phyloP scores from a whole-genome alignment of 2,329 filamentous ascomycete genomes.

The Aspergillus neoniger region DNA sequence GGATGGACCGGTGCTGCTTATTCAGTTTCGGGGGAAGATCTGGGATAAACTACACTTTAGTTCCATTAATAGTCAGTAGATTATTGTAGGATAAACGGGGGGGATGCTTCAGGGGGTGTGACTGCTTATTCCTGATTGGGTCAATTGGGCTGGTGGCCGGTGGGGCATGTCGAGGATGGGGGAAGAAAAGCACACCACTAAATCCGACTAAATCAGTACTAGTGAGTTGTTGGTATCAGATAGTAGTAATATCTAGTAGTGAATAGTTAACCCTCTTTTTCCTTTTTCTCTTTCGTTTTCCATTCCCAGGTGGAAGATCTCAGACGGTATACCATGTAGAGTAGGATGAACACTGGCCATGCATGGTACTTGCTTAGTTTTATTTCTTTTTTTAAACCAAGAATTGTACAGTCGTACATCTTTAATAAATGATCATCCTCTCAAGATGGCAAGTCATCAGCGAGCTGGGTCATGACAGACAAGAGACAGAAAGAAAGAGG shows the following conservation, averaged over 20 bases:
- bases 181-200: background rate
- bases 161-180: slow-evolving; percentile 8
- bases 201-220: background rate
- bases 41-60: background rate
- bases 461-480: background rate
- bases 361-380: too few species aligned
- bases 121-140: background rate
- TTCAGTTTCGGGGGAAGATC: background rate
- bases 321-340: too few species aligned
- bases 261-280: too few species aligned
- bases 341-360: too few species aligned
- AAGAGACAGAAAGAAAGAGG: background rate
- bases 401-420: background rate
- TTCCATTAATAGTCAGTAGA: background rate
- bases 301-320: background rate
- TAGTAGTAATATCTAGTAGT: too few species aligned
- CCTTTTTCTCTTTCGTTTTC: too few species aligned
- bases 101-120: background rate
- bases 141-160: background rate
- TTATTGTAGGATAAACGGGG: too few species aligned
- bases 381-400: too few species aligned
- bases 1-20: background rate
- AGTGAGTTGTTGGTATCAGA: too few species aligned
- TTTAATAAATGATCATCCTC: too few species aligned
- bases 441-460: background rate